Conservation (phyloP, 257 asterid genomes). For the Euphrasia confusa region DNA sequence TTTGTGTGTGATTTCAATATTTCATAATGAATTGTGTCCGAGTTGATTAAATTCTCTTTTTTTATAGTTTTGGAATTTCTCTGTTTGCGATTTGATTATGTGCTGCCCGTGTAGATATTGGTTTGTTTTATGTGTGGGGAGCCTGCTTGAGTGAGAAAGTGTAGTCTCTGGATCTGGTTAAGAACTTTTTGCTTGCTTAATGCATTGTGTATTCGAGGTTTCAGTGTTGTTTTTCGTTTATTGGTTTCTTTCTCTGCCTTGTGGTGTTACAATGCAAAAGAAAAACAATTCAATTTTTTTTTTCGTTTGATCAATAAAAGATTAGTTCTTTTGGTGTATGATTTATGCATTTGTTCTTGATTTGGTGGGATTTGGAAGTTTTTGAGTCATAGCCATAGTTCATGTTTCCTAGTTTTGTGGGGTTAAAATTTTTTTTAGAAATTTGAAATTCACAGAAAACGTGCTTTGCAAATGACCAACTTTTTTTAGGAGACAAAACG, state of each 20-base stretch:
- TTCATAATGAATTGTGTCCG: conserved; percentile 10
- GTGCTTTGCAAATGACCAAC: too few species aligned
- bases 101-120: neutral
- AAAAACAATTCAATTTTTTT: neutral
- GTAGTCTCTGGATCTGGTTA: conserved; percentile 1
- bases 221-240: neutral
- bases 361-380: neutral
- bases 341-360: too few species aligned
- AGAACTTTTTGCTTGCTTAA: conserved; percentile 8
- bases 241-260: neutral
- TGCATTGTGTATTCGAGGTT: conserved; percentile 6
- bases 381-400: neutral
- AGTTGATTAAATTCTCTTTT: neutral
- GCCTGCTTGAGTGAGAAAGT: conserved; percentile 9
- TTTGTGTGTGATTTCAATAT: conserved; percentile 18
- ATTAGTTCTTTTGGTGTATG: too few species aligned
- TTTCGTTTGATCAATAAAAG: neutral
- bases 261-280: neutral
- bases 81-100: conserved; percentile 15
- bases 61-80: neutral
- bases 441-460: too few species aligned
- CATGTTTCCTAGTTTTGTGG: neutral
- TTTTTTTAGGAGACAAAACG: neutral
- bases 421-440: neutral
- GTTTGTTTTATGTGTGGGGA: neutral